A percentile compares a stretch with the other conserved stretches of the same genome.
phyloP scores from a whole-genome alignment of 768 basidiomycete species.

The Lactarius indigo region DNA sequence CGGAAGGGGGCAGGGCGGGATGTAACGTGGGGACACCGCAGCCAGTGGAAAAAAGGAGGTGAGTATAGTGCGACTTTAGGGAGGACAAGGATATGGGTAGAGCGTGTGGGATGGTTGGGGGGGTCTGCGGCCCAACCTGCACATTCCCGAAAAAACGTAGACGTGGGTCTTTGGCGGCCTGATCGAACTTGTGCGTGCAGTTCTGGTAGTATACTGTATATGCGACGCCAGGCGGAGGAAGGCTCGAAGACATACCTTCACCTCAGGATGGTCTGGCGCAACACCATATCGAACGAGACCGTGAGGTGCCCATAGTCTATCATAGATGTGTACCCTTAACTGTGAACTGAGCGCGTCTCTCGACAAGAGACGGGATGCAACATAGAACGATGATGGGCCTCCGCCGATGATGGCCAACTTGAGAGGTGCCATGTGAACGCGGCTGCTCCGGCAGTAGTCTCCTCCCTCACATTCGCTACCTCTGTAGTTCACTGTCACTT shows the following conservation, averaged over 20 bases:
- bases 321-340: conserved; percentile 79
- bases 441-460: too few relatives aligned
- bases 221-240: conserved; percentile 1
- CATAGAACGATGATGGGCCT: conserved; percentile 96
- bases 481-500: too few relatives aligned
- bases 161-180: conserved; percentile 68
- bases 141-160: too few relatives aligned
- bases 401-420: conserved; percentile 92
- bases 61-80: conserved; percentile 71
- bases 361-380: conserved; percentile 78
- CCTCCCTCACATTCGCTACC: too few relatives aligned
- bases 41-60: conserved; percentile 84
- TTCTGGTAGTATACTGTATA: conserved; percentile 51
- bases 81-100: conserved; percentile 56
- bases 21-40: conserved; percentile 66
- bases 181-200: conserved; percentile 93
- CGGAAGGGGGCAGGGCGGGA: conserved; percentile 47
- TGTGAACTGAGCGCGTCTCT: conserved; percentile 34
- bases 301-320: conserved; percentile 91
- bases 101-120: conserved; percentile 43
- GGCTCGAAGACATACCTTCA: conserved; percentile 59
- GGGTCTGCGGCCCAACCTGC: too few relatives aligned
- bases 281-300: conserved; percentile 95
- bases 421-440: conserved; percentile 34
- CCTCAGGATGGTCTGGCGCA: conserved; percentile 97